A percentile compares a stretch with the other conserved stretches of the same genome.
Conservation (phyloP, 345 rosid genomes). For the Arabidopsis suecica region DNA sequence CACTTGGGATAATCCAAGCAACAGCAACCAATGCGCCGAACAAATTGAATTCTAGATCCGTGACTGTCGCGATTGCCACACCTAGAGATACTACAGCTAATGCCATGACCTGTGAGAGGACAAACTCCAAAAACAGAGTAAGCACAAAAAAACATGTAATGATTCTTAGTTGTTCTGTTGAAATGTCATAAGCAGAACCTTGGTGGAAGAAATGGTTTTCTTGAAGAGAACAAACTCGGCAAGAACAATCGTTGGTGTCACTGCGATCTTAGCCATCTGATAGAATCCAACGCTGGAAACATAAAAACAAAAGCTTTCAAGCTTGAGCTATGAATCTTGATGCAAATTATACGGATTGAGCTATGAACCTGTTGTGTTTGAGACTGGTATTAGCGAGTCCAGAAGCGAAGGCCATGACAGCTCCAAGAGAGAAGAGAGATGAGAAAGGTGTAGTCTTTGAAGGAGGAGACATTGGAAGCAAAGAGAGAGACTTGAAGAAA, state of each 20-base stretch:
- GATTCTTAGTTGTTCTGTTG: not conserved
- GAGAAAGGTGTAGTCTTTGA: conserved; percentile 83
- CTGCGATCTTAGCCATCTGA: conserved; percentile 97
- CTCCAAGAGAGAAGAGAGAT: conserved; percentile 76
- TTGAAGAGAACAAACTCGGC: conserved; percentile 74
- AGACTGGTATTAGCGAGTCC: conserved; percentile 97
- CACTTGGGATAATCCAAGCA: conserved; percentile 92
- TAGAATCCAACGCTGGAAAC: conserved; percentile 90
- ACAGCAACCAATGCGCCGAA: conserved; percentile 84
- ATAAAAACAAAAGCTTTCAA: conserved; percentile 24
- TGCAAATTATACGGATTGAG: not conserved
- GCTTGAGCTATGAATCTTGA: not conserved
- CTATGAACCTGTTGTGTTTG: conserved; percentile 72
- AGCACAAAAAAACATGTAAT: conserved; percentile 17
- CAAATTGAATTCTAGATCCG: conserved; percentile 82
- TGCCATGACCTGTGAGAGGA: conserved; percentile 65
- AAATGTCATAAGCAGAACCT: conserved; percentile 50
- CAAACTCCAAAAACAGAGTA: conserved; percentile 35
- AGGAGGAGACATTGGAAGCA: conserved; percentile 90
- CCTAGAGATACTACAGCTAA: conserved; percentile 77
- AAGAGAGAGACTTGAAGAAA: conserved; percentile 64
- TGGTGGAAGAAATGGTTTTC: conserved; percentile 66
- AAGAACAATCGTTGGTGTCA: conserved; percentile 91
- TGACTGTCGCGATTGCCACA: conserved; percentile 86
- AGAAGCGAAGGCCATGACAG: conserved; percentile 92